Base-by-base conservation (phyloP, 192 early-diverging fungal genomes). In the Podila epicladia region DNA sequence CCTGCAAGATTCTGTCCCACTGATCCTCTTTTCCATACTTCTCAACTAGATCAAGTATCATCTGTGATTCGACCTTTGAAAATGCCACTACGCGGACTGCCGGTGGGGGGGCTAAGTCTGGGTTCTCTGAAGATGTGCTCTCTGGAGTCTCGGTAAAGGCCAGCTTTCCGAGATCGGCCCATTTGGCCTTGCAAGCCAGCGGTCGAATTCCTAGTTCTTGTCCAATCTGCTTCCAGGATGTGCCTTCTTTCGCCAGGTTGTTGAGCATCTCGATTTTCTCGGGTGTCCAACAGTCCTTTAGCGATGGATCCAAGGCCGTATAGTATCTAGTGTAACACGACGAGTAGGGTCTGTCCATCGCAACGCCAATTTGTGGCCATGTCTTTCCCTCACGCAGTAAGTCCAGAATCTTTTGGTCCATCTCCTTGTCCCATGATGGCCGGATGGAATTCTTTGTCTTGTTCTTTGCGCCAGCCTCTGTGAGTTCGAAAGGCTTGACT, bases 311-410 rank as follows among this genome's bases (percentile, higher is more conserved):
- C 59, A 78, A 41, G 17, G 24, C 38, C 5, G 68, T 32, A 53
- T 62, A 71, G 12, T 65, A 78, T 5, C 75, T 63, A 4, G 64
- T 59, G 37, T 78, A 78, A 33, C 75, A 78, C 9, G 75, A 78
- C 37, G 75, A 65, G 33, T 71, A 78, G 9, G 75, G 69, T 35
- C 68, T 57, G 4, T 59, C 24, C 24, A 78, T n/a, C 9, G 69
- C 69, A 11, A 19, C 20, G 5, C 69, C 75, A 33, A 78, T 78
- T 35, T 64, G 57, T 5, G 64, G 68, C 75, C 75, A 71, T 0
- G 48, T 31, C 13, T 37, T 64, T 1, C 64, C 69, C 3, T 22
- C 63, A 4, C 31, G 22, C 20, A 71, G 41, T 59, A 78, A 60
- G 5, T 66, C 51, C 28, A 55, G 53, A 55, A 78, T 78, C 58